phyloP scores from a whole-genome alignment of 306 rosid genomes.

The Citrullus amarus region DNA sequence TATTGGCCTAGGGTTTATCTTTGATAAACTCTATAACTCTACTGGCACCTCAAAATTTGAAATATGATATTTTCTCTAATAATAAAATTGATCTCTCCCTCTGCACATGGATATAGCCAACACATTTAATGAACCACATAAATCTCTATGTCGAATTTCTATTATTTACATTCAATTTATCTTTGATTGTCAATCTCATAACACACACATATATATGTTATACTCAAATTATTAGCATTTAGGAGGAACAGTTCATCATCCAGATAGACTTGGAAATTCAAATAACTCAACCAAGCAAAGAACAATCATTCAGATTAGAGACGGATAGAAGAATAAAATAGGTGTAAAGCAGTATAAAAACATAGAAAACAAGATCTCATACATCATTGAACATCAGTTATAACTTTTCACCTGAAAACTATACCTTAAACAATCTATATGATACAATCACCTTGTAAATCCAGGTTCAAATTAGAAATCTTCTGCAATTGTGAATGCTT shows the following conservation, averaged over 20 bases:
- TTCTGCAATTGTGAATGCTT: neutral
- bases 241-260: neutral
- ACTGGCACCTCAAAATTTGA: too few relatives aligned
- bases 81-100: too few relatives aligned
- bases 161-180: too few relatives aligned
- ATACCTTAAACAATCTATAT: neutral
- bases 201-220: neutral
- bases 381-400: neutral
- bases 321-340: neutral
- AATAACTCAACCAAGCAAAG: neutral
- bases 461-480: neutral
- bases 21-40: too few relatives aligned
- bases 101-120: too few relatives aligned
- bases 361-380: neutral
- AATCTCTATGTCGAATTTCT: too few relatives aligned
- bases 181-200: too few relatives aligned
- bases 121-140: too few relatives aligned
- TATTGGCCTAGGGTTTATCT: too few relatives aligned
- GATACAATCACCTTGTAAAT: neutral
- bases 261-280: neutral
- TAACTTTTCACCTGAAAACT: neutral
- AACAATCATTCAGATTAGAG: neutral
- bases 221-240: neutral
- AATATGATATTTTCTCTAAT: too few relatives aligned
- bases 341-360: too few relatives aligned